Percentiles rank a stretch among this genome's conserved stretches.
These are phyloP conservation scores for Curvularia spicifera DNA, from an alignment of 2,329 filamentous ascomycete genomes.

Conservation along the genomic window DNA sequence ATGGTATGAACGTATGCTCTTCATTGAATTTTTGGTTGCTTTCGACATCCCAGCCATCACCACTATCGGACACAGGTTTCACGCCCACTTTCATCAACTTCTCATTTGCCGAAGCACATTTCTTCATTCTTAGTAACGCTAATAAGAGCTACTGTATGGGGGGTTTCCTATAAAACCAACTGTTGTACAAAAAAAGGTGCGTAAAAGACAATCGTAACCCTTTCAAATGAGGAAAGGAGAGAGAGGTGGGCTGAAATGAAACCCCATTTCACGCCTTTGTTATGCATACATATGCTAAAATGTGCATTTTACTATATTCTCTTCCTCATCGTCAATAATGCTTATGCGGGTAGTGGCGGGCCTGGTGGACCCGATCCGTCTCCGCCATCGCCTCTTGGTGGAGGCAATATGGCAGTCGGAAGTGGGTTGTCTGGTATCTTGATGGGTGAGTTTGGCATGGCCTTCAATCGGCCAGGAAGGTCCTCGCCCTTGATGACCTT, in stretches of 20 bases:
- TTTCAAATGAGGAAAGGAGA: not conserved
- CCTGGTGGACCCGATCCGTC: constrained; percentile 23
- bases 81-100: not conserved
- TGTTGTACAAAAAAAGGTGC: constrained; percentile 4
- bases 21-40: no score
- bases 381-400: constrained; percentile 24
- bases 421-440: constrained; percentile 65
- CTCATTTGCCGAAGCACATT: not conserved
- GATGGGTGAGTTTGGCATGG: constrained; percentile 65
- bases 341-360: constrained; percentile 29
- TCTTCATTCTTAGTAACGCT: not conserved
- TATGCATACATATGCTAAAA: constrained; percentile 6
- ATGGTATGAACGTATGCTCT: no score
- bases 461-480: constrained; percentile 70
- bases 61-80: not conserved
- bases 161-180: not conserved
- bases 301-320: constrained; percentile 4
- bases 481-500: constrained; percentile 88
- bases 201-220: not conserved
- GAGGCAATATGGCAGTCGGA: constrained; percentile 23
- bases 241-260: not conserved
- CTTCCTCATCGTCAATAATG: not conserved
- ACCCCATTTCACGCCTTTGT: constrained; percentile 3
- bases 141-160: not conserved
- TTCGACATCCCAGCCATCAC: not conserved